These are phyloP conservation scores for Isatis tinctoria DNA, from an alignment of 345 rosid genomes.

Conservation along the genomic window DNA sequence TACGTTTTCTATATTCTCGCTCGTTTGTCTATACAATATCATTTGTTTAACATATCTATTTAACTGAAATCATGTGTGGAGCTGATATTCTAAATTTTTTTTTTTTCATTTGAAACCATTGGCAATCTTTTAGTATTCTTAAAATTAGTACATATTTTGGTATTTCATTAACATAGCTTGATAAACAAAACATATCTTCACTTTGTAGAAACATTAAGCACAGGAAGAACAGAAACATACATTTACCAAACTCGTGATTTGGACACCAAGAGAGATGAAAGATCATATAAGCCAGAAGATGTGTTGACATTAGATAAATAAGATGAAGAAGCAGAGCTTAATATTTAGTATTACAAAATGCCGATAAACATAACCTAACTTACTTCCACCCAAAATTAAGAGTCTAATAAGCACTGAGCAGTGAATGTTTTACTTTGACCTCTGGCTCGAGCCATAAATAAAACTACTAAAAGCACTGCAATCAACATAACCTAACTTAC, in stretches of 20 bases:
- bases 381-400: not conserved
- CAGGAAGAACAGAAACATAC: not conserved
- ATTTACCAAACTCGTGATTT: not conserved
- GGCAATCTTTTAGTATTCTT: no score
- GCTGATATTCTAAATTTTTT: no score
- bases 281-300: not conserved
- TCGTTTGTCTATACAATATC: no score
- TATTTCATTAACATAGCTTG: not conserved
- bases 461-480: constrained; percentile 12
- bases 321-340: constrained; percentile 14
- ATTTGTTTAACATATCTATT: no score
- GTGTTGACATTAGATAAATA: not conserved
- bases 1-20: no score
- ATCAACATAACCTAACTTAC: not conserved
- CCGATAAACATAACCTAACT: constrained; percentile 1
- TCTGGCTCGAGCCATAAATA: not conserved
- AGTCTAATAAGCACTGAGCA: constrained; percentile 7
- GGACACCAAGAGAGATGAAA: not conserved
- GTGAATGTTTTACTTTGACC: not conserved
- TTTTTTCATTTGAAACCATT: no score
- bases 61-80: no score
- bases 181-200: not conserved
- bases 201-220: not conserved
- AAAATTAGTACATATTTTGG: not conserved
- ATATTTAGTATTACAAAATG: not conserved